Conservation (phyloP, 352 stramenopile species). For the Phytophthora quininea region DNA sequence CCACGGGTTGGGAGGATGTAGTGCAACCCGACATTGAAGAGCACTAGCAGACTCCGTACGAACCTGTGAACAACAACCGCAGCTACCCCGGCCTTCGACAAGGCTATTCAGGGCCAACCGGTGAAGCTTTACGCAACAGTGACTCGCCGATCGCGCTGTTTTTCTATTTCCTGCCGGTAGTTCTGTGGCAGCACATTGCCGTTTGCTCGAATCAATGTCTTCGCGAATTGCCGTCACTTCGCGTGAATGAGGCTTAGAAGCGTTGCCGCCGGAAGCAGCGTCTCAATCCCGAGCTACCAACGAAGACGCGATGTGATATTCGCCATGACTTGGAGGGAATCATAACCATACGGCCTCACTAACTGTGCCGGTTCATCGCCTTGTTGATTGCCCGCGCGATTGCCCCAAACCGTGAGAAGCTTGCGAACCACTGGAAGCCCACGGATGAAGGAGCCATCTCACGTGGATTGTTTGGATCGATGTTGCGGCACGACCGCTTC, state of each 20-base stretch:
- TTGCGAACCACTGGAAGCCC: background rate
- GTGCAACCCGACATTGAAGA: constrained; percentile 9
- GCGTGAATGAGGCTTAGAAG: constrained; percentile 1
- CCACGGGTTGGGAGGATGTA: constrained; percentile 10
- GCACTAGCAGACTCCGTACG: constrained; percentile 1
- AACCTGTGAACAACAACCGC: background rate
- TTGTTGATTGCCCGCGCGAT: background rate
- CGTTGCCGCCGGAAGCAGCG: constrained; percentile 12
- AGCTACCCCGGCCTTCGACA: constrained; percentile 11
- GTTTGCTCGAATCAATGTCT: constrained; percentile 18
- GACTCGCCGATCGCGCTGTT: constrained; percentile 18
- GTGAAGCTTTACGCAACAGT: background rate
- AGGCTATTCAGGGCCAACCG: constrained; percentile 5
- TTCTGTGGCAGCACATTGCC: constrained; percentile 27
- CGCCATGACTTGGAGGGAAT: constrained; percentile 4
- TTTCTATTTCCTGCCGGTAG: constrained; percentile 22
- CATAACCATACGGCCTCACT: constrained; percentile 10
- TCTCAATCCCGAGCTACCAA: background rate
- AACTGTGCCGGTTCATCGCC: background rate
- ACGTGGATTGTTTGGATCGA: background rate
- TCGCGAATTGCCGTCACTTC: constrained; percentile 7
- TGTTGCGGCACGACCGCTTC: constrained; percentile 16
- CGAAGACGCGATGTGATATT: constrained; percentile 17
- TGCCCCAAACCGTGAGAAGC: background rate
- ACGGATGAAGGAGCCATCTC: background rate